Base-by-base conservation (phyloP, 1,284 basidiomycete species). In the Sanghuangporus sanghuang region DNA sequence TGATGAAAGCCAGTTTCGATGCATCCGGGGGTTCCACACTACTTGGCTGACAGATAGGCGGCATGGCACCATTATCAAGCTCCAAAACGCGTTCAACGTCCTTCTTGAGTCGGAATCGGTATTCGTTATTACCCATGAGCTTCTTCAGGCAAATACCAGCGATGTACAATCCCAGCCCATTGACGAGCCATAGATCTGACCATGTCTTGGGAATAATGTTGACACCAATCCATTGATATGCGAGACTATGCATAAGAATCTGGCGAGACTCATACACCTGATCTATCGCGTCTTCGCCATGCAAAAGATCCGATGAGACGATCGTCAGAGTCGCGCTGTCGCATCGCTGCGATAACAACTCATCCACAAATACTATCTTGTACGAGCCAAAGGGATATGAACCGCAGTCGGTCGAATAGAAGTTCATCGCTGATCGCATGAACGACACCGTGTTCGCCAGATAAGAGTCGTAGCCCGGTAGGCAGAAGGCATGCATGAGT, bases 311-410 rank as follows among this genome's bases (percentile, higher is more conserved):
- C 56, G 86, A 84, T 1, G 91, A 89, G 61, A 92, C 79, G 57
- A 98, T 78, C 4, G 93, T 88, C 64, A 99, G 75, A 1, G 93
- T 94, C 6, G 95, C 90, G 46, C 90, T 87, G 67, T 95, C 93
- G 67, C 93, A 91, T 60, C 92, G 86, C 67, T 88, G 86, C 9
- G 82, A 79, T 1, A 91, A 85, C 66, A 96, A 81, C 67, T 96
- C 90, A 64, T 98, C 93, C 63, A 99, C 93, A 71, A 98, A 97
- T n/a, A 96, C 92, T 65, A 97, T 74, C 72, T 98, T 98, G 83
- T 93, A 95, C 48, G 96, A 96, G 23, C 90, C 86, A 74, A 96
- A 99, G 0, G 97, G 97, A 73, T 98, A 99, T 2, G 95, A 96
- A 36, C 96, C 96, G 70, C 91, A 97, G 73, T 98, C 95, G 23